phyloP scores from a whole-genome alignment of 257 asterid genomes.

The Rubia yunnanensis region DNA sequence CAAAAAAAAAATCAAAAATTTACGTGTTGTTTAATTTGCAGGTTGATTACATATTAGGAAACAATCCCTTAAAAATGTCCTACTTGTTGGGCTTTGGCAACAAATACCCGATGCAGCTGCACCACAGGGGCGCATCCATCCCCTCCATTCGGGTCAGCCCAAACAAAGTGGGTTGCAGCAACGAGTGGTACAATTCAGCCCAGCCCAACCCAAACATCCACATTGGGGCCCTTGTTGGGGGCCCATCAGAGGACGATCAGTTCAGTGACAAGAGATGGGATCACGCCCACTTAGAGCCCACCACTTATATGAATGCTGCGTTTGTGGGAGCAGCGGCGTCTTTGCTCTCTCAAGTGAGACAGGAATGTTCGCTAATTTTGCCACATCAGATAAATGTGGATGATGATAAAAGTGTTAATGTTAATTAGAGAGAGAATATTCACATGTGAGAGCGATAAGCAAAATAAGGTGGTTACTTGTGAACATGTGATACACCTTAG shows the following conservation, averaged over 20 bases:
- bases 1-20: no score
- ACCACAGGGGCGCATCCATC: constrained; percentile 76
- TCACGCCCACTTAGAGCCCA: constrained; percentile 51
- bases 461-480: no score
- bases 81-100: constrained; percentile 52
- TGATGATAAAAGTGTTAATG: background rate
- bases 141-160: constrained; percentile 43
- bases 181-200: constrained; percentile 40
- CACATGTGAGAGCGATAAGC: no score
- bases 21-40: constrained; percentile 10
- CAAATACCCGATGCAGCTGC: constrained; percentile 48
- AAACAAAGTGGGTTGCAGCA: constrained; percentile 40
- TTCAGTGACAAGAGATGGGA: constrained; percentile 52
- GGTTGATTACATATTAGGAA: constrained; percentile 69
- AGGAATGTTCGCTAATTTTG: background rate
- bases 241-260: constrained; percentile 48
- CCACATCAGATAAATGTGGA: background rate
- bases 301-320: constrained; percentile 71
- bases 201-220: constrained; percentile 58
- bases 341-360: constrained; percentile 19
- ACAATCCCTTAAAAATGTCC: constrained; percentile 53
- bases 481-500: no score
- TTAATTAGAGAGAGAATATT: no score
- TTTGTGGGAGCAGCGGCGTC: constrained; percentile 55
- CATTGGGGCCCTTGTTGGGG: constrained; percentile 67